A percentile compares a stretch with the other conserved stretches of the same genome.
Evolutionary conservation across 75 land plant species (phyloP).

Genomic region (Selaginella moellendorffii): DNA sequence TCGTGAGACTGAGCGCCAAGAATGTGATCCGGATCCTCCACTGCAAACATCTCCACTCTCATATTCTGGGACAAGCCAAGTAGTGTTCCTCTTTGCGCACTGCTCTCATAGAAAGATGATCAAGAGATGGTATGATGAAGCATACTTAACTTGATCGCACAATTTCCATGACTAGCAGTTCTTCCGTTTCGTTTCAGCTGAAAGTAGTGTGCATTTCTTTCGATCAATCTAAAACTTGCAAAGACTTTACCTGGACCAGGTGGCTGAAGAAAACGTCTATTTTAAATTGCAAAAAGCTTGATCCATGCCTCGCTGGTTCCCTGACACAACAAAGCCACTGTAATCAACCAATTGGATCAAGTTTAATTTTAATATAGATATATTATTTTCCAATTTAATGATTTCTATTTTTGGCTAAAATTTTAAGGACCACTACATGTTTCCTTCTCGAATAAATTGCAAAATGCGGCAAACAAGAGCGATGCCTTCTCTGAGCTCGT

Average conservation of each 20-base stretch:
- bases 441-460: too few species aligned
- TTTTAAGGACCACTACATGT: too few species aligned
- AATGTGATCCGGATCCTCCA: constrained; percentile 46
- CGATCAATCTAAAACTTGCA: too few species aligned
- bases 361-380: too few species aligned
- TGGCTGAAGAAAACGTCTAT: constrained; percentile 81
- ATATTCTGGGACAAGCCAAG: constrained; percentile 59
- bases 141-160: constrained; percentile 50
- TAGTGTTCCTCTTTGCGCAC: constrained; percentile 47
- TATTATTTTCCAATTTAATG: too few species aligned
- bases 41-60: constrained; percentile 52
- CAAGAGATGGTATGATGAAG: not conserved
- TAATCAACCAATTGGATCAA: constrained; percentile 37
- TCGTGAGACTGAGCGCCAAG: constrained; percentile 46
- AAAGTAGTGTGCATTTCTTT: constrained; percentile 30
- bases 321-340: constrained; percentile 77
- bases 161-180: constrained; percentile 36
- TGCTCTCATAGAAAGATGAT: not conserved
- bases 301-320: constrained; percentile 75
- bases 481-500: too few species aligned
- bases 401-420: too few species aligned
- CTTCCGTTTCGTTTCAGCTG: constrained; percentile 22
- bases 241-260: too few species aligned
- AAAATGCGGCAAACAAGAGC: too few species aligned
- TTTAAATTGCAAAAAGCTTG: constrained; percentile 29